These are phyloP conservation scores for Diospyros lotus DNA, from an alignment of 148 eudicot species.

Conservation along the genomic window DNA sequence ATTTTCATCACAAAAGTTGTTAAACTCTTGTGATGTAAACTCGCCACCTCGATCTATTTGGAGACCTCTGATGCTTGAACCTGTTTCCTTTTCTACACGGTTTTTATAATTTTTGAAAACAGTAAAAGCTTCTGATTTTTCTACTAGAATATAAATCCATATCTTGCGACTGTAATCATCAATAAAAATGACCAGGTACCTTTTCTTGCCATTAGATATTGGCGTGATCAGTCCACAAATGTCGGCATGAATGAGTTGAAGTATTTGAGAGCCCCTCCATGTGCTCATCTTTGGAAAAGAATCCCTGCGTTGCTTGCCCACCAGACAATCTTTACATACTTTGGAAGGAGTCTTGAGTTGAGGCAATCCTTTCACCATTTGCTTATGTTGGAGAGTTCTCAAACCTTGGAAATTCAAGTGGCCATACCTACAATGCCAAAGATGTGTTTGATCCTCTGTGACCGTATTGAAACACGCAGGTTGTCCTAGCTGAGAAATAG, in stretches of 20 bases:
- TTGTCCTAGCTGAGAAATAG: background rate
- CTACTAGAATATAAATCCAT: constrained; percentile 11
- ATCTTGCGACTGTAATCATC: constrained; percentile 15
- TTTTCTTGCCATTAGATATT: background rate
- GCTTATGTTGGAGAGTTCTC: background rate
- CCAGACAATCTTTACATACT: background rate
- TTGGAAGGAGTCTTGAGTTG: background rate
- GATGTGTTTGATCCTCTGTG: background rate
- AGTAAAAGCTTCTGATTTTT: constrained; percentile 6
- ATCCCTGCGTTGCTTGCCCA: background rate
- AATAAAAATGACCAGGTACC: background rate
- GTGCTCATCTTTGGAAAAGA: background rate
- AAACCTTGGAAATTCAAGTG: background rate
- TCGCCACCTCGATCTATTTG: constrained; percentile 8
- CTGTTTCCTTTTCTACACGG: background rate
- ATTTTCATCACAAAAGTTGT: background rate
- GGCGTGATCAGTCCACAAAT: background rate
- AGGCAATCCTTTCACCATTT: background rate
- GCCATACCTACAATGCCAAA: background rate
- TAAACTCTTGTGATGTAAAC: constrained; percentile 14
- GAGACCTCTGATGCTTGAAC: background rate
- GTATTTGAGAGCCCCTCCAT: background rate
- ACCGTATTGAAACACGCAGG: no score
- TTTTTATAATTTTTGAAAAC: constrained; percentile 7
- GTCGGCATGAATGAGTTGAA: background rate